Conservation (phyloP, 768 basidiomycete species). For the Mrakia blollopis region DNA sequence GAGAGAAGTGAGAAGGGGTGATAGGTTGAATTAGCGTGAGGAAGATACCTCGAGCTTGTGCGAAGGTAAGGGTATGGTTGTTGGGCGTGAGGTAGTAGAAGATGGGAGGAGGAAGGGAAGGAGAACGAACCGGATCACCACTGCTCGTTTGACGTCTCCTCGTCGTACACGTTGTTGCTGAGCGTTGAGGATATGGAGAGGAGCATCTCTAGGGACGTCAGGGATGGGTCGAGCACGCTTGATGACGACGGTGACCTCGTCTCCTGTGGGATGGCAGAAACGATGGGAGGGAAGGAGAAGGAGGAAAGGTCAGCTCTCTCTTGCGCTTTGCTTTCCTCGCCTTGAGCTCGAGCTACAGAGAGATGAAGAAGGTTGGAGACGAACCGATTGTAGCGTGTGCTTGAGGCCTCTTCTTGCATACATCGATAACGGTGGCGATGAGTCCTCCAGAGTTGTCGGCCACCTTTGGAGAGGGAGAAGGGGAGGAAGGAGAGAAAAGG, state of each 20-base stretch:
- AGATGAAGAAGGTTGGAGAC: background rate
- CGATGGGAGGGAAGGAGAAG: background rate
- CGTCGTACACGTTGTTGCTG: conserved; percentile 22
- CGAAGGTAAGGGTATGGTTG: background rate
- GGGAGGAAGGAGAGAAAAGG: background rate
- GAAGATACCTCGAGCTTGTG: too few species aligned
- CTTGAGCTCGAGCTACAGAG: background rate
- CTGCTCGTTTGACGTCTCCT: conserved; percentile 30
- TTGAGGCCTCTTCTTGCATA: background rate
- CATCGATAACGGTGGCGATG: conserved; percentile 29
- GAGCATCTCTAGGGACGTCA: conserved; percentile 17
- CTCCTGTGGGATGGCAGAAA: conserved; percentile 10
- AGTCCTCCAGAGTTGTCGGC: conserved; percentile 32
- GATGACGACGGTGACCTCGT: conserved; percentile 31
- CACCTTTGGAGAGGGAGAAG: background rate
- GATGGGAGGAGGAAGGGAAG: background rate
- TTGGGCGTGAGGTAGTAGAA: too few species aligned
- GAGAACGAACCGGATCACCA: conserved; percentile 26
- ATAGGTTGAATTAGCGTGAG: background rate
- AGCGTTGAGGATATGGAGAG: conserved; percentile 19
- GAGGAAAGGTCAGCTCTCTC: background rate
- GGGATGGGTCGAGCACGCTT: conserved; percentile 23
- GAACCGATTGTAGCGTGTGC: conserved; percentile 9
- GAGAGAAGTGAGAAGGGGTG: background rate
- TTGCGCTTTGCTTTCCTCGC: background rate